phyloP scores from a whole-genome alignment of 345 rosid genomes.

The Kandelia obovata region DNA sequence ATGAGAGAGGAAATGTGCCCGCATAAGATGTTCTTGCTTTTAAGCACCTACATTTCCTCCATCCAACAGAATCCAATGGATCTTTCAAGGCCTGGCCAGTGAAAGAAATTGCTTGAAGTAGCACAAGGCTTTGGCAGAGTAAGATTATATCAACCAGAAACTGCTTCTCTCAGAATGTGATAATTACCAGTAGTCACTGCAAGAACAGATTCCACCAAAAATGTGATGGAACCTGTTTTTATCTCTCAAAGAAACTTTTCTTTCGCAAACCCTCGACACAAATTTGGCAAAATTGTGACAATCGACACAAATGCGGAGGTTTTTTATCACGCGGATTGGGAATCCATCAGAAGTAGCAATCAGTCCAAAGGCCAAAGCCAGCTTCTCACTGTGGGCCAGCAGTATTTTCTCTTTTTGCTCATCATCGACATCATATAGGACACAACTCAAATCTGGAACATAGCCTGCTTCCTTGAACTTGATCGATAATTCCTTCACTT shows the following conservation, averaged over 20 bases:
- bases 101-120: too few relatives aligned
- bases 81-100: too few relatives aligned
- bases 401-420: constrained; percentile 91
- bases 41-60: too few relatives aligned
- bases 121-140: too few relatives aligned
- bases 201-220: constrained; percentile 58
- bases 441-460: constrained; percentile 73
- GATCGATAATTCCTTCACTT: constrained; percentile 46
- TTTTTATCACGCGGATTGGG: constrained; percentile 69
- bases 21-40: too few relatives aligned
- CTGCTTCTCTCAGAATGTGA: too few relatives aligned
- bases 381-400: constrained; percentile 79
- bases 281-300: constrained; percentile 88
- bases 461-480: constrained; percentile 79
- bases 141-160: too few relatives aligned
- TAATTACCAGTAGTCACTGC: constrained; percentile 81
- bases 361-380: constrained; percentile 75
- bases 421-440: constrained; percentile 74
- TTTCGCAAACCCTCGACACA: constrained; percentile 49
- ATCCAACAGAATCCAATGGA: too few relatives aligned
- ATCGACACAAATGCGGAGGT: constrained; percentile 77
- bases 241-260: constrained; percentile 69
- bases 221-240: constrained; percentile 72
- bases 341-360: constrained; percentile 44
- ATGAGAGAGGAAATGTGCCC: not conserved